These are phyloP conservation scores for Narthecium ossifragum DNA, from an alignment of 106 monocot genomes.

Conservation along the genomic window DNA sequence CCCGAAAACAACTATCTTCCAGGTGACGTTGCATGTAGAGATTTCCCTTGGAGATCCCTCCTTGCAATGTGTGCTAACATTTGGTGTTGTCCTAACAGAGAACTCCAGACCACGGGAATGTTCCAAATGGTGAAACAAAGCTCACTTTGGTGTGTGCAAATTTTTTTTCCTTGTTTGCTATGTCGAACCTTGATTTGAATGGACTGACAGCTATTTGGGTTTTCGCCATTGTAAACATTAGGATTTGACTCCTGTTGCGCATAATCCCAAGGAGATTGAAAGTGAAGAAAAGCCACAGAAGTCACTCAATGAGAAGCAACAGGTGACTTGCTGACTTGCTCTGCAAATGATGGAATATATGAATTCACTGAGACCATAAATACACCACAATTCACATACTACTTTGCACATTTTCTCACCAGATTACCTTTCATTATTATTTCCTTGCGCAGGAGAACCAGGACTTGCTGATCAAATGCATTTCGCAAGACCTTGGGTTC, in stretches of 20 bases:
- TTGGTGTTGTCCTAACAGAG: constrained; percentile 33
- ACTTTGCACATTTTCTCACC: neutral
- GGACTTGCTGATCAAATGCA: constrained; percentile 35
- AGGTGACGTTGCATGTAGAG: constrained; percentile 25
- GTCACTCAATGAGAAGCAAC: constrained; percentile 95
- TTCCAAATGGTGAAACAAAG: constrained; percentile 47
- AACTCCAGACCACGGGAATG: constrained; percentile 67
- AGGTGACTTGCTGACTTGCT: constrained; percentile 27
- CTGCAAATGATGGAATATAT: neutral
- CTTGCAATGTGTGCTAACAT: neutral
- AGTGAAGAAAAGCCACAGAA: constrained; percentile 95
- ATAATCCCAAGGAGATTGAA: constrained; percentile 57
- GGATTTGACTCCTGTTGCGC: constrained; percentile 48
- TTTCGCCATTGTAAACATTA: constrained; percentile 5
- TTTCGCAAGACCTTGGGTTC: constrained; percentile 34
- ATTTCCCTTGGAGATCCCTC: neutral
- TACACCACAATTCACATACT: no score
- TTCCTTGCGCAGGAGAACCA: constrained; percentile 28
- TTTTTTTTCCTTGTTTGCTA: no score
- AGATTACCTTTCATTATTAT: neutral
- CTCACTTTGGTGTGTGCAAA: constrained; percentile 35
- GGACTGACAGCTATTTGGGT: neutral
- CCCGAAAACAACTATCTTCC: constrained; percentile 53
- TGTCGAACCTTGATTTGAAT: neutral
- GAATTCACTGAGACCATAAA: neutral